phyloP scores from a whole-genome alignment of 2,329 filamentous ascomycete species.

The Botrytis porri region DNA sequence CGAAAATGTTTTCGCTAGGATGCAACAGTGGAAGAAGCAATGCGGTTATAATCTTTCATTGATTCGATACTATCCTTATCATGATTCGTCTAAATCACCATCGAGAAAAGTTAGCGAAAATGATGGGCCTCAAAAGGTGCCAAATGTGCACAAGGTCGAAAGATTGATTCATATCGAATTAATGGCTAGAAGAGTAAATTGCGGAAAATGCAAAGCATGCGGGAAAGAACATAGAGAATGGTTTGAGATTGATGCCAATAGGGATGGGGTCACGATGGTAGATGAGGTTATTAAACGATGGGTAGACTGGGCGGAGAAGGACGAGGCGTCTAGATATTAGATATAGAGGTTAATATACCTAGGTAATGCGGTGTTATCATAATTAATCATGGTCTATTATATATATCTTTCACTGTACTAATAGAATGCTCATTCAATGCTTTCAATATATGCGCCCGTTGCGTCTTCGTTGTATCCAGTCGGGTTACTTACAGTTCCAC shows the following conservation, averaged over 20 bases:
- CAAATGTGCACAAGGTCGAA: slow-evolving; percentile 84
- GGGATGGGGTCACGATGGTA: slow-evolving; percentile 64
- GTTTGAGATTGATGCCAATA: slow-evolving; percentile 82
- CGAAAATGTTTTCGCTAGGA: slow-evolving; percentile 81
- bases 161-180: slow-evolving; percentile 87
- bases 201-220: slow-evolving; percentile 67
- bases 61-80: slow-evolving; percentile 87
- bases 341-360: neutral
- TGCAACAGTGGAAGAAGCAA: slow-evolving; percentile 92
- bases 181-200: slow-evolving; percentile 54
- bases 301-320: slow-evolving; percentile 64
- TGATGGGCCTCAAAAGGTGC: slow-evolving; percentile 64
- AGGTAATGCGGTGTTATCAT: neutral
- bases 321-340: slow-evolving; percentile 20
- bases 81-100: slow-evolving; percentile 34
- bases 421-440: neutral
- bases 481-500: neutral
- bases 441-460: neutral
- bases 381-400: neutral
- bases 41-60: slow-evolving; percentile 87
- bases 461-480: neutral
- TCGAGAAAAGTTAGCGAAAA: slow-evolving; percentile 22
- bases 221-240: slow-evolving; percentile 87
- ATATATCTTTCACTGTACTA: neutral
- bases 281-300: slow-evolving; percentile 78